Conservation (phyloP, 257 asterid genomes). For the Cynanchum wilfordii region DNA sequence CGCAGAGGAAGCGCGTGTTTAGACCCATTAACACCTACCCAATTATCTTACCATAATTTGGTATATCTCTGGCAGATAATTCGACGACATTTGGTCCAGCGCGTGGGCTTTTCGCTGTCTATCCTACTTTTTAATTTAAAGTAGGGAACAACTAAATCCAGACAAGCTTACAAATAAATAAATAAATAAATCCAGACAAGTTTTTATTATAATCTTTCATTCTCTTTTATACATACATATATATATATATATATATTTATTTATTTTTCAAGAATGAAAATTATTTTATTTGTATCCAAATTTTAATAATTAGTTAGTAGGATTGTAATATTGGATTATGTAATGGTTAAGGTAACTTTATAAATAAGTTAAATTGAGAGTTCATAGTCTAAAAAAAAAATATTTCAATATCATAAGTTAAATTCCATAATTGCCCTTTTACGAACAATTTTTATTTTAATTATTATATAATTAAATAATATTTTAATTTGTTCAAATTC, state of each 20-base stretch:
- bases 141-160: slow-evolving; percentile 15
- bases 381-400: too few relatives aligned
- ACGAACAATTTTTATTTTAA: too few relatives aligned
- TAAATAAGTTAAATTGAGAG: neutral
- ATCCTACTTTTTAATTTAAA: neutral
- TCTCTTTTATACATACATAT: neutral
- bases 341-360: slow-evolving; percentile 4
- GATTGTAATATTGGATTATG: slow-evolving; percentile 1
- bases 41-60: slow-evolving; percentile 6
- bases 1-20: slow-evolving; percentile 24
- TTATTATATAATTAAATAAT: too few relatives aligned
- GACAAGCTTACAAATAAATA: too few relatives aligned
- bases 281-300: too few relatives aligned
- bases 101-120: slow-evolving; percentile 6
- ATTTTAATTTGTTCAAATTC: too few relatives aligned
- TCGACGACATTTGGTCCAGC: neutral
- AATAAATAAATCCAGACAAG: slow-evolving; percentile 14
- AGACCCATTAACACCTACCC: slow-evolving; percentile 17
- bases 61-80: neutral
- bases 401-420: too few relatives aligned
- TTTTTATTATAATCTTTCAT: slow-evolving; percentile 2
- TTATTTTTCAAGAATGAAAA: neutral
- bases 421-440: too few relatives aligned
- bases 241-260: too few relatives aligned
- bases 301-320: too few relatives aligned